Conservation (phyloP, 169 alveolate species). For the Plasmodium billcollinsi region DNA sequence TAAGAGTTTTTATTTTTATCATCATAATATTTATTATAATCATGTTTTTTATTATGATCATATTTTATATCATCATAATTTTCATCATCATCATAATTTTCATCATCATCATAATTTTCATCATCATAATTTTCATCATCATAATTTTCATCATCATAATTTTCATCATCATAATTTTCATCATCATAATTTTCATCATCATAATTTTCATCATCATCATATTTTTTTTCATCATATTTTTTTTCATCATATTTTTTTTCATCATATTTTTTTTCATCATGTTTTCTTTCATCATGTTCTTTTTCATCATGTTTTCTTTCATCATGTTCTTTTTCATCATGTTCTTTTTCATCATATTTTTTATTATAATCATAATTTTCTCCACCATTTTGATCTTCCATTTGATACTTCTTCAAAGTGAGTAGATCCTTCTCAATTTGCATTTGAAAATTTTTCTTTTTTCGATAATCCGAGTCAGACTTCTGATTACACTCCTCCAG, state of each 20-base stretch:
- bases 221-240: neutral
- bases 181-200: neutral
- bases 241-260: too few species aligned
- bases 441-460: neutral
- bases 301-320: neutral
- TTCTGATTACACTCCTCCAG: constrained; percentile 1
- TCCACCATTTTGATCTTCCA: neutral
- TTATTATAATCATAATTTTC: neutral
- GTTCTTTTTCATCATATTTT: neutral
- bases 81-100: neutral
- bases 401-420: neutral
- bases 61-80: neutral
- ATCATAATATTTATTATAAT: neutral
- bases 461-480: neutral
- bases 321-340: neutral
- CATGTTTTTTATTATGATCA: neutral
- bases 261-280: neutral
- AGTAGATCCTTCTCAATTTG: neutral
- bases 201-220: neutral
- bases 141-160: neutral
- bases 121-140: constrained; percentile 1
- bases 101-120: constrained; percentile 12
- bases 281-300: neutral
- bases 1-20: neutral
- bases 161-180: neutral